Evolutionary conservation across 2,329 filamentous ascomycete species (phyloP).

Genomic region (Aspergillus nomiae): DNA sequence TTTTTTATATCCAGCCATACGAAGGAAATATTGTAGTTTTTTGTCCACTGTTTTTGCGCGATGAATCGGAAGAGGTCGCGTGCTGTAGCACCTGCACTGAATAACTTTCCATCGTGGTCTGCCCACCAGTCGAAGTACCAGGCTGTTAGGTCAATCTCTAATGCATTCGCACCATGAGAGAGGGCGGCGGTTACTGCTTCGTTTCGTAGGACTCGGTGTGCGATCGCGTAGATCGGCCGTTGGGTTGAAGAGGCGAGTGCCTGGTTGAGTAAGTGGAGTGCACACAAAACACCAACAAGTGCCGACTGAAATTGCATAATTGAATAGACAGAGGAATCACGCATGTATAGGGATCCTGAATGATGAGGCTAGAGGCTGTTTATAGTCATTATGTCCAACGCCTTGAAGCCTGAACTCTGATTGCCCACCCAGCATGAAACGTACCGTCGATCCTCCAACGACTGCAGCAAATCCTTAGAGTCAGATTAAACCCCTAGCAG

Average conservation of each 20-base stretch:
- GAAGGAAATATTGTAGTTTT: conserved; percentile 14
- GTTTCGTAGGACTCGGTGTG: conserved; percentile 38
- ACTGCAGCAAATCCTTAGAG: too few species aligned
- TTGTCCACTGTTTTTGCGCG: conserved; percentile 5
- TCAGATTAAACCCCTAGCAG: too few species aligned
- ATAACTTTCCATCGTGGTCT: conserved; percentile 14
- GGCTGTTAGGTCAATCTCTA: conserved; percentile 21
- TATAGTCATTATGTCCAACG: too few species aligned
- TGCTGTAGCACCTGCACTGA: conserved; percentile 4
- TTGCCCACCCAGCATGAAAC: too few species aligned
- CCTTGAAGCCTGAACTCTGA: too few species aligned
- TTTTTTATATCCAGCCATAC: conserved; percentile 25
- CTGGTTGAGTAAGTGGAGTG: background rate
- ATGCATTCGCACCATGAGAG: conserved; percentile 20
- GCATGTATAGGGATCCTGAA: too few species aligned
- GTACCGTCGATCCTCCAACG: too few species aligned
- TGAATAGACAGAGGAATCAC: too few species aligned
- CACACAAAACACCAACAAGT: background rate
- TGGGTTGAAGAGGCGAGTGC: background rate
- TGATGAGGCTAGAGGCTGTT: too few species aligned
- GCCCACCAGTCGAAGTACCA: conserved; percentile 21
- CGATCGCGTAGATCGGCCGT: conserved; percentile 31
- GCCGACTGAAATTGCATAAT: background rate
- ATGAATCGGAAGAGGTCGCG: conserved; percentile 16
- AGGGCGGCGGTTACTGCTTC: conserved; percentile 14